Evolutionary conservation across 2,329 filamentous ascomycete genomes (phyloP).

Genomic region (Aphanoascus verrucosus): DNA sequence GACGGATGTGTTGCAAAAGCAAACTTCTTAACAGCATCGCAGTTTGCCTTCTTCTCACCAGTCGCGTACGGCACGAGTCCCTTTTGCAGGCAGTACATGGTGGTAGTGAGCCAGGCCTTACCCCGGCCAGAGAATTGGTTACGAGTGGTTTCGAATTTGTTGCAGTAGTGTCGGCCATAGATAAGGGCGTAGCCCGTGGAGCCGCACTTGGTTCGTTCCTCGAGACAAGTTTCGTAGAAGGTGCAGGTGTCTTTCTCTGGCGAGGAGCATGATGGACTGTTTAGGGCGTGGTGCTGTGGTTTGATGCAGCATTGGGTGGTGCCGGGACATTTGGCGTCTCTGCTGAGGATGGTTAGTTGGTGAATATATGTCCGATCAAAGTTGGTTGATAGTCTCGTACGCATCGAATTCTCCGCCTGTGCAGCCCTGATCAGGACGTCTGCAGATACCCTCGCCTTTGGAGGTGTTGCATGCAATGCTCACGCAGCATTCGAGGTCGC

Average conservation of each 20-base stretch:
- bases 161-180: conserved; percentile 23
- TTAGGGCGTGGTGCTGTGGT: not conserved
- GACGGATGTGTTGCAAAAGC: conserved; percentile 19
- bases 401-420: not conserved
- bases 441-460: not conserved
- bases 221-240: conserved; percentile 22
- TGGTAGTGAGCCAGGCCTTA: conserved; percentile 20
- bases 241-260: conserved; percentile 20
- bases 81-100: conserved; percentile 24
- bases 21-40: conserved; percentile 16
- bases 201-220: conserved; percentile 19
- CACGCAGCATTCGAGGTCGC: too few relatives aligned
- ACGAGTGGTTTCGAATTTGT: conserved; percentile 16
- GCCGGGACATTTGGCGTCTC: not conserved
- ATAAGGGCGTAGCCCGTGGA: conserved; percentile 24
- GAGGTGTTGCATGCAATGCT: not conserved
- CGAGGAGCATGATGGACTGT: conserved; percentile 11
- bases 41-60: conserved; percentile 14
- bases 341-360: not conserved
- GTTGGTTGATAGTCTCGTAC: not conserved
- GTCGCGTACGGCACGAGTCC: conserved; percentile 19
- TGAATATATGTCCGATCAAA: too few relatives aligned
- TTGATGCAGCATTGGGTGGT: not conserved
- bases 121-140: conserved; percentile 17
- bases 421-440: not conserved